phyloP scores from a whole-genome alignment of 176 grass and related monocot genomes.

The Paspalum notatum region DNA sequence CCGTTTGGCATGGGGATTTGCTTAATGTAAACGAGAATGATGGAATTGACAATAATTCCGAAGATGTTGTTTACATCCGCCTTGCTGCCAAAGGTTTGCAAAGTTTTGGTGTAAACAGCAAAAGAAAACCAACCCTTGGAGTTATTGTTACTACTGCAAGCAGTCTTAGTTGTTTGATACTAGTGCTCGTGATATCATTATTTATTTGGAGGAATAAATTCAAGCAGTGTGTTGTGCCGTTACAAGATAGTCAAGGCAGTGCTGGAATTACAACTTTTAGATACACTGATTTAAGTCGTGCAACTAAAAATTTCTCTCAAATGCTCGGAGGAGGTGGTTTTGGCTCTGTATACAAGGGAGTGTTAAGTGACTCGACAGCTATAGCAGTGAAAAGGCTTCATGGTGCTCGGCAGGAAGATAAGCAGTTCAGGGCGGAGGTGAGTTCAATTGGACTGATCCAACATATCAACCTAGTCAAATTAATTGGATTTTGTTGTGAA shows the following conservation, averaged over 20 bases:
- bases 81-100: constrained; percentile 39
- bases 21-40: constrained; percentile 33
- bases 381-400: constrained; percentile 64
- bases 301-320: constrained; percentile 54
- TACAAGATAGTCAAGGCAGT: not conserved
- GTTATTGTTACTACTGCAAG: not conserved
- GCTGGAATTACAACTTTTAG: not conserved
- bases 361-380: constrained; percentile 23
- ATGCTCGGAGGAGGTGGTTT: constrained; percentile 53
- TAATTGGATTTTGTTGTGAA: constrained; percentile 58
- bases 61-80: constrained; percentile 28
- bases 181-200: not conserved
- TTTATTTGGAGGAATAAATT: not conserved
- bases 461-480: constrained; percentile 57
- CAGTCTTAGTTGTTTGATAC: not conserved
- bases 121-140: not conserved
- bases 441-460: constrained; percentile 61
- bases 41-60: not conserved
- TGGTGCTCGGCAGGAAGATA: constrained; percentile 43
- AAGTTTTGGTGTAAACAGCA: not conserved
- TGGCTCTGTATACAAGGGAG: constrained; percentile 55
- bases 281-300: not conserved
- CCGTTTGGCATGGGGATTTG: constrained; percentile 50
- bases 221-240: not conserved
- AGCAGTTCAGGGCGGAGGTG: constrained; percentile 61